These are phyloP conservation scores for Lentinula edodes DNA, from an alignment of 768 basidiomycete species.

Conservation along the genomic window DNA sequence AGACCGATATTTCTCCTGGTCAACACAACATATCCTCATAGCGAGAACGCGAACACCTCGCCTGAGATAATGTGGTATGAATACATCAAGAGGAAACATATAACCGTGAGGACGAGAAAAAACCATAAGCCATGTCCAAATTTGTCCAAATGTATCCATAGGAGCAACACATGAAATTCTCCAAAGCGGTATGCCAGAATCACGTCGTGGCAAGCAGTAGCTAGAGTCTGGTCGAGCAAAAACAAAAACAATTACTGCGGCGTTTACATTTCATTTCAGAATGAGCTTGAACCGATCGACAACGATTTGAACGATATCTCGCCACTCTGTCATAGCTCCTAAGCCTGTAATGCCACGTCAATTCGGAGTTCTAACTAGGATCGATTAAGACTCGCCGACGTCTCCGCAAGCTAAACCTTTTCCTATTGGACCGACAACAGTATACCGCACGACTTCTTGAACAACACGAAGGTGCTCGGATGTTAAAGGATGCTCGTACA, in stretches of 20 bases:
- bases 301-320: conserved; percentile 74
- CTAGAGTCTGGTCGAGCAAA: too few species aligned
- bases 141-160: neutral
- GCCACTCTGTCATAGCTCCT: conserved; percentile 97
- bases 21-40: neutral
- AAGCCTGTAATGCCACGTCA: conserved; percentile 42
- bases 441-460: conserved; percentile 71
- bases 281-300: conserved; percentile 45
- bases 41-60: neutral
- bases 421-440: conserved; percentile 81
- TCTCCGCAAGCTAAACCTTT: conserved; percentile 92
- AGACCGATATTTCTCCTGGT: neutral
- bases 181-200: too few species aligned
- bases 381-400: conserved; percentile 50
- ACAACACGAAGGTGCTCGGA: conserved; percentile 75
- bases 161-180: too few species aligned
- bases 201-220: too few species aligned
- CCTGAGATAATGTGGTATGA: neutral
- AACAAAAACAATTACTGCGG: too few species aligned
- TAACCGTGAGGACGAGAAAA: neutral
- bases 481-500: conserved; percentile 95
- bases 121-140: neutral
- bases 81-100: neutral
- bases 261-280: neutral
- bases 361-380: neutral